Percentiles rank a stretch among this genome's conserved stretches.
phyloP scores from a whole-genome alignment of 768 basidiomycete species.

The Boletus rubroflammeus region DNA sequence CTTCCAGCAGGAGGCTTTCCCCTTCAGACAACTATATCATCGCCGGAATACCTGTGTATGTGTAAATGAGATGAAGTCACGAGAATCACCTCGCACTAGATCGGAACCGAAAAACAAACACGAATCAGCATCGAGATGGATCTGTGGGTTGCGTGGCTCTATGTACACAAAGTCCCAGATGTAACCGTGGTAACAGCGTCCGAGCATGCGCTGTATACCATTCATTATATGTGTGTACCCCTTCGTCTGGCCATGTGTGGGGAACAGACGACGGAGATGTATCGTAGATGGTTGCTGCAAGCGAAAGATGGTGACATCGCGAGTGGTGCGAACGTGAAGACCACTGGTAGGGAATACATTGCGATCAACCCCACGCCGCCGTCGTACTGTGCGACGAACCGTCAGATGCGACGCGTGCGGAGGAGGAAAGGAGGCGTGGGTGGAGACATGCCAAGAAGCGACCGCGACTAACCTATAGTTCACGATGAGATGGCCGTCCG shows the following conservation, averaged over 20 bases:
- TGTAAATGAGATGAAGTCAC: neutral
- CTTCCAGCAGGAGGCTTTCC: neutral
- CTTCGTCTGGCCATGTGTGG: neutral
- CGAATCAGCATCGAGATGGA: neutral
- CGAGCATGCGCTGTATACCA: neutral
- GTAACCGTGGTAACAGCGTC: neutral
- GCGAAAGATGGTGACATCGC: neutral
- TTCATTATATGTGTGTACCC: neutral
- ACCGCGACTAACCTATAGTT: conserved; percentile 69
- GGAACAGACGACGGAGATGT: neutral
- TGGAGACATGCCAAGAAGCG: too few relatives aligned
- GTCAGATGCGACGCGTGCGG: conserved; percentile 3
- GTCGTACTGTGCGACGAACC: conserved; percentile 42
- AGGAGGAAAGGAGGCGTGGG: too few relatives aligned
- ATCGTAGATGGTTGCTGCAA: neutral
- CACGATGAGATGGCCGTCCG: conserved; percentile 86
- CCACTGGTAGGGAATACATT: neutral
- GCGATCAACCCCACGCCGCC: conserved; percentile 57
- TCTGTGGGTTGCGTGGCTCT: neutral
- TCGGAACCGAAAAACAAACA: neutral
- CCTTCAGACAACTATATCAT: neutral
- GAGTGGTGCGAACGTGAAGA: neutral
- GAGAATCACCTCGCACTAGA: conserved; percentile 3
- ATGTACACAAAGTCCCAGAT: neutral
- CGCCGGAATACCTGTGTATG: neutral